Evolutionary conservation across 1,284 basidiomycete genomes (phyloP).

Genomic region (Erythrobasidium hasegawianum): DNA sequence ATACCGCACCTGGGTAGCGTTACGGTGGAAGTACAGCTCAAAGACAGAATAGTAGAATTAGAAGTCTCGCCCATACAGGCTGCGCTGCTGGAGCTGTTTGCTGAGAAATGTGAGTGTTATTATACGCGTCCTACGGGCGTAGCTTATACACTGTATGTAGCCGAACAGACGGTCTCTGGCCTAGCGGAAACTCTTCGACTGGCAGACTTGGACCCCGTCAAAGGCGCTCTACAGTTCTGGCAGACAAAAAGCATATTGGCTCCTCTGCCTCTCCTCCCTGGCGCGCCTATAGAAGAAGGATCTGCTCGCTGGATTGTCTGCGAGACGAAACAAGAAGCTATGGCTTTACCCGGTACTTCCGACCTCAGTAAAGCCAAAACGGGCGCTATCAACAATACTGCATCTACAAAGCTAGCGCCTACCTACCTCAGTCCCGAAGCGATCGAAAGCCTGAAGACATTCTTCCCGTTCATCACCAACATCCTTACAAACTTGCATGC

Average conservation of each 20-base stretch:
- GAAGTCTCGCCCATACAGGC: slow-evolving; percentile 83
- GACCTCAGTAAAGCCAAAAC: not conserved
- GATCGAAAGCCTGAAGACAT: slow-evolving; percentile 45
- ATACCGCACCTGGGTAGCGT: slow-evolving; percentile 79
- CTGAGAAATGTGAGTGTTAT: slow-evolving; percentile 57
- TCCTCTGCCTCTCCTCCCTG: slow-evolving; percentile 50
- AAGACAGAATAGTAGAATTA: slow-evolving; percentile 69
- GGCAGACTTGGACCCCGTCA: slow-evolving; percentile 60
- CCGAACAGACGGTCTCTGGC: slow-evolving; percentile 64
- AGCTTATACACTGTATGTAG: slow-evolving; percentile 51
- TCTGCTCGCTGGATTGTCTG: slow-evolving; percentile 2
- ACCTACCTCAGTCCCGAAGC: not conserved
- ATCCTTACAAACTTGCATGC: slow-evolving; percentile 61
- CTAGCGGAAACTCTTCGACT: slow-evolving; percentile 62
- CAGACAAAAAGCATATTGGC: slow-evolving; percentile 72
- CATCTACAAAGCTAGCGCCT: not conserved
- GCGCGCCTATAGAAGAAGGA: slow-evolving; percentile 6
- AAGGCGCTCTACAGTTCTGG: slow-evolving; percentile 78
- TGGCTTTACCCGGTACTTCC: not conserved
- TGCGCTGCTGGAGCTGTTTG: slow-evolving; percentile 80
- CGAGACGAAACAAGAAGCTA: not conserved
- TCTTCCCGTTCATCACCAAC: slow-evolving; percentile 65
- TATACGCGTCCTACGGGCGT: not conserved
- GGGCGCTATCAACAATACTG: not conserved
- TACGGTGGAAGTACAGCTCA: slow-evolving; percentile 68